Conservation (phyloP, 208 protist genomes). For the Sergeia podlipaevii region DNA sequence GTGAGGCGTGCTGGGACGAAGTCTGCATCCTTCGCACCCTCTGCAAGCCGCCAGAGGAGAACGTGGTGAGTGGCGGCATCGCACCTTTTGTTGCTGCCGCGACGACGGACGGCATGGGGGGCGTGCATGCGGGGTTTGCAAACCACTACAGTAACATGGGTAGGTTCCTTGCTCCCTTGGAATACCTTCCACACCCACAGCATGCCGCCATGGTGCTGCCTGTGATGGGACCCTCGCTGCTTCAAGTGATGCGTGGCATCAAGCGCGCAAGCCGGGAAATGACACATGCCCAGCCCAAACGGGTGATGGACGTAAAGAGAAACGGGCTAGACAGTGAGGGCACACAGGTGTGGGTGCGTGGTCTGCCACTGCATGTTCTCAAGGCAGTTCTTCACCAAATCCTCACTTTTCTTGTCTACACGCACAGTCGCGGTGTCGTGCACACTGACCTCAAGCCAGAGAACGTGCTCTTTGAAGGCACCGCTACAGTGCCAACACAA, state of each 20-base stretch:
- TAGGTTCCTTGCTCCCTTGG: slow-evolving; percentile 52
- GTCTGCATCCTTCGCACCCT: slow-evolving; percentile 37
- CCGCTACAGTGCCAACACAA: slow-evolving; percentile 26
- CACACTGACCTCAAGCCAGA: slow-evolving; percentile 88
- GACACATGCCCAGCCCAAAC: neutral
- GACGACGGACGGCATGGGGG: neutral
- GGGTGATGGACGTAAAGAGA: neutral
- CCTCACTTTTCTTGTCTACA: slow-evolving; percentile 65
- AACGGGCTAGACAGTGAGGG: slow-evolving; percentile 1
- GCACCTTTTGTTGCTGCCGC: slow-evolving; percentile 4
- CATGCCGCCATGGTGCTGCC: slow-evolving; percentile 77
- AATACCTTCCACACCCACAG: slow-evolving; percentile 60
- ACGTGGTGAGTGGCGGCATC: slow-evolving; percentile 5
- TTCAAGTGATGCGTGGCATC: slow-evolving; percentile 49
- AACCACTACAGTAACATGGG: slow-evolving; percentile 42
- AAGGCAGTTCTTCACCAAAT: slow-evolving; percentile 67
- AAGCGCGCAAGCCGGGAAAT: slow-evolving; percentile 32
- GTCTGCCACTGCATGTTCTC: slow-evolving; percentile 50
- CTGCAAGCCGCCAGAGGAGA: slow-evolving; percentile 20
- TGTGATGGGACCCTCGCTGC: slow-evolving; percentile 61
- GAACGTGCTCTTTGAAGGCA: slow-evolving; percentile 80
- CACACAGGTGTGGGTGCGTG: slow-evolving; percentile 39
- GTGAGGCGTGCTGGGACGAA: slow-evolving; percentile 74
- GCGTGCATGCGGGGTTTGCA: slow-evolving; percentile 14
- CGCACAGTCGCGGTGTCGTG: slow-evolving; percentile 53